Evolutionary conservation across 805 yeast species (phyloP).

Genomic region (Cyberlindnera galapagoensis): DNA sequence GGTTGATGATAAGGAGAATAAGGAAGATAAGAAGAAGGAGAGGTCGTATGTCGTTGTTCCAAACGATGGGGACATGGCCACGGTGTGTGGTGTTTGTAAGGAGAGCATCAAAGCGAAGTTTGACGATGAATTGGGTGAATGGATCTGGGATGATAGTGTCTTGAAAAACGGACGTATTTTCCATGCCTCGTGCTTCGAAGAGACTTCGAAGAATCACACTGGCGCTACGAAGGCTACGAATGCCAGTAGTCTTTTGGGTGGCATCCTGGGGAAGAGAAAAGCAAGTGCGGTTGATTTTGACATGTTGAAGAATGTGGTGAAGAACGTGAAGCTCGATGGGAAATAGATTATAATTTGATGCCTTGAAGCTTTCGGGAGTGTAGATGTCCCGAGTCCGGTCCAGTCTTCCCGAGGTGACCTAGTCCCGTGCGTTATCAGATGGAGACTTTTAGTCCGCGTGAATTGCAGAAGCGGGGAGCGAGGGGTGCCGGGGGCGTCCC

Average conservation of each 20-base stretch:
- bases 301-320: slow-evolving; percentile 14
- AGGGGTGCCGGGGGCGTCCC: no score
- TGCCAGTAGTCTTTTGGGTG: slow-evolving; percentile 3
- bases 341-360: no score
- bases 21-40: slow-evolving; percentile 9
- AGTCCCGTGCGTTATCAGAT: no score
- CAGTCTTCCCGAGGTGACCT: no score
- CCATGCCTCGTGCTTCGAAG: slow-evolving; percentile 67
- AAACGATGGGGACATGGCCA: slow-evolving; percentile 37
- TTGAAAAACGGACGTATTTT: slow-evolving; percentile 43
- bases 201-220: slow-evolving; percentile 32
- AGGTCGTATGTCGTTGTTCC: slow-evolving; percentile 24
- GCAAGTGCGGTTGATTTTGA: slow-evolving; percentile 12
- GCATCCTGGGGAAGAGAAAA: slow-evolving; percentile 8
- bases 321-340: slow-evolving; percentile 11
- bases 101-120: slow-evolving; percentile 59
- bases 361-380: no score
- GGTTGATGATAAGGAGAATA: slow-evolving; percentile 9
- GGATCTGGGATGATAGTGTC: slow-evolving; percentile 74
- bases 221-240: slow-evolving; percentile 10
- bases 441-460: no score
- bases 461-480: no score
- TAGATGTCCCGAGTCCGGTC: no score
- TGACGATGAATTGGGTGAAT: slow-evolving; percentile 70
- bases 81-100: slow-evolving; percentile 64